A percentile compares a stretch with the other conserved stretches of the same genome.
Conservation (phyloP, 208 protist species). For the Crithidia acanthocephali region DNA sequence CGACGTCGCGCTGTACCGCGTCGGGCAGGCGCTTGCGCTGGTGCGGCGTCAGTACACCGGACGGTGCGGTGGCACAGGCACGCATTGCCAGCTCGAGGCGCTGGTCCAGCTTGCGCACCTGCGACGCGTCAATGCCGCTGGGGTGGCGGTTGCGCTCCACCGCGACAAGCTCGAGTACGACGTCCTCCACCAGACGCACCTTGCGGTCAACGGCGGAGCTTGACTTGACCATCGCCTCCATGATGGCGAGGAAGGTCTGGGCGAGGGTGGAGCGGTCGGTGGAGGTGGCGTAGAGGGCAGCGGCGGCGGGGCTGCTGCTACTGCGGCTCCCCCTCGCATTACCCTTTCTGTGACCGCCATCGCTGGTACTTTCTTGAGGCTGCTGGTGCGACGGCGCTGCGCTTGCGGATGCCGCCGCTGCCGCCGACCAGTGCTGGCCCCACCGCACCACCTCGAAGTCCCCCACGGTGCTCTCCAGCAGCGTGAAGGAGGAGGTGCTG, state of each 20-base stretch:
- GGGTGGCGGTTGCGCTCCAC: conserved; percentile 75
- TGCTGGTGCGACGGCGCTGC: conserved; percentile 1
- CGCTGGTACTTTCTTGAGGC: not conserved
- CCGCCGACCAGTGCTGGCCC: conserved; percentile 37
- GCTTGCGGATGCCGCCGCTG: not conserved
- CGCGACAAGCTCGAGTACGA: conserved; percentile 71
- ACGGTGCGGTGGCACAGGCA: conserved; percentile 57
- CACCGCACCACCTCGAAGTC: conserved; percentile 77
- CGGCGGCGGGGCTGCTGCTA: conserved; percentile 10
- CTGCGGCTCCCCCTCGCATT: not conserved
- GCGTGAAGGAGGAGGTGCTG: conserved; percentile 38
- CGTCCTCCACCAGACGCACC: conserved; percentile 62
- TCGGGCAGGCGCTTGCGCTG: conserved; percentile 29
- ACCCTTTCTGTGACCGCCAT: not conserved
- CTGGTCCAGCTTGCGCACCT: conserved; percentile 72
- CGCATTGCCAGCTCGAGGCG: conserved; percentile 77
- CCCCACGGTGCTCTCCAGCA: conserved; percentile 45
- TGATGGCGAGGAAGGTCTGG: conserved; percentile 76
- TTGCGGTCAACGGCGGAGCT: conserved; percentile 40
- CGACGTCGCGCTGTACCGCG: conserved; percentile 22
- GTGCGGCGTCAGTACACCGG: conserved; percentile 39
- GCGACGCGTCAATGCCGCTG: conserved; percentile 35
- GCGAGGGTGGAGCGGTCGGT: conserved; percentile 79
- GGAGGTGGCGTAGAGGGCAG: conserved; percentile 35
- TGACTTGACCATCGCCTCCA: conserved; percentile 71